Evolutionary conservation across 176 grass and related monocot genomes (phyloP).

Genomic region (Saccharum officinarum): DNA sequence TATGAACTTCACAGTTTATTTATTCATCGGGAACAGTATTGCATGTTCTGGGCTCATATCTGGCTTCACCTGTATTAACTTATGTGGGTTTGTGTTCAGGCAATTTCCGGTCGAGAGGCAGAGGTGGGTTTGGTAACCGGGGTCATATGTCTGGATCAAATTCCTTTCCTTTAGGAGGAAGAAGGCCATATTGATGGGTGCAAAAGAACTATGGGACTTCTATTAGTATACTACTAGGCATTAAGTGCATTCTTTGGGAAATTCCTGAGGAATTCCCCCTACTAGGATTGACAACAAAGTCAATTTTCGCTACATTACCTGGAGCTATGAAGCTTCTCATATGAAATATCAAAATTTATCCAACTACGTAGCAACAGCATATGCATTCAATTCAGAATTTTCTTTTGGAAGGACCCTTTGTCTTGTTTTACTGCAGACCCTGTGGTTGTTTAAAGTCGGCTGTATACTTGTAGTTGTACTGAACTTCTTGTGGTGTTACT

Average conservation of each 20-base stretch:
- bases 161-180: slow-evolving; percentile 41
- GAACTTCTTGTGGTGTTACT: not conserved
- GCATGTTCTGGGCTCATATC: not conserved
- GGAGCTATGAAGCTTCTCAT: not conserved
- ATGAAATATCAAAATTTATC: not conserved
- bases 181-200: slow-evolving; percentile 42
- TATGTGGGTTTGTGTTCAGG: slow-evolving; percentile 36
- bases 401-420: not conserved
- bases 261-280: not conserved
- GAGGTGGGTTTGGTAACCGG: slow-evolving; percentile 59
- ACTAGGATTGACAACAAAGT: slow-evolving; percentile 6
- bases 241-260: slow-evolving; percentile 49
- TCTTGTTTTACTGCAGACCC: not conserved
- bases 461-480: not conserved
- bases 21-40: not conserved
- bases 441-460: not conserved
- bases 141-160: slow-evolving; percentile 57
- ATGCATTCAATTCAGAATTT: not conserved
- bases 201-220: not conserved
- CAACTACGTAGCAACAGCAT: not conserved
- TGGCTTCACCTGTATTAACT: not conserved
- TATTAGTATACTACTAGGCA: slow-evolving; percentile 35
- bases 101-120: slow-evolving; percentile 66
- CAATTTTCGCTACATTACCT: not conserved
- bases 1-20: not conserved